Conservation (phyloP, 345 rosid species). For the Rhodamnia argentea region DNA sequence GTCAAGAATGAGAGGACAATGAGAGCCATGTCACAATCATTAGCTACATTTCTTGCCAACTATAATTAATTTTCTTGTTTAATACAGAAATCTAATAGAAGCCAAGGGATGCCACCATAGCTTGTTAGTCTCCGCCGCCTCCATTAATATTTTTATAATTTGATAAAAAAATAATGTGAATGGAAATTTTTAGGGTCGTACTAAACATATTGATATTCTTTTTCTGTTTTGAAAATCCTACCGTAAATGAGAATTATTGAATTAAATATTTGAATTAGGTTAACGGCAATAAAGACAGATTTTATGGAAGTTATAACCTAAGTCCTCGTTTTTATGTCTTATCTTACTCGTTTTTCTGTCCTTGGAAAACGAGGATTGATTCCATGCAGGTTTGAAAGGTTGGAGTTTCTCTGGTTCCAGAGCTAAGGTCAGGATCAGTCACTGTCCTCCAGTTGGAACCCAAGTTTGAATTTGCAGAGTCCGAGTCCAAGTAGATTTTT, state of each 20-base stretch:
- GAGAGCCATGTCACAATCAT: background rate
- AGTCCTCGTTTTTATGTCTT: background rate
- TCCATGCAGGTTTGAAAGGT: background rate
- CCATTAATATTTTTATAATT: too few species aligned
- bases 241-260: too few species aligned
- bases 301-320: background rate
- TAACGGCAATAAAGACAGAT: background rate
- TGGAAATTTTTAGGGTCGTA: too few species aligned
- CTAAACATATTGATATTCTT: too few species aligned
- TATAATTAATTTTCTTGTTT: background rate
- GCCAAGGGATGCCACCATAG: background rate
- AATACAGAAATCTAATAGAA: background rate
- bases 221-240: too few species aligned
- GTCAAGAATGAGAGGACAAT: background rate
- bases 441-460: background rate
- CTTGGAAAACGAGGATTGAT: background rate
- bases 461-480: background rate
- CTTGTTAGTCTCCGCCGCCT: too few species aligned
- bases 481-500: background rate
- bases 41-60: background rate
- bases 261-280: background rate
- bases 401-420: background rate
- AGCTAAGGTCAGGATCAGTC: background rate
- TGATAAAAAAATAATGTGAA: too few species aligned
- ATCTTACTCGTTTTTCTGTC: background rate